Evolutionary conservation across 306 rosid species (phyloP), one percentile per base, ranked within the genome.

Genomic region (Neltuma alba): DNA sequence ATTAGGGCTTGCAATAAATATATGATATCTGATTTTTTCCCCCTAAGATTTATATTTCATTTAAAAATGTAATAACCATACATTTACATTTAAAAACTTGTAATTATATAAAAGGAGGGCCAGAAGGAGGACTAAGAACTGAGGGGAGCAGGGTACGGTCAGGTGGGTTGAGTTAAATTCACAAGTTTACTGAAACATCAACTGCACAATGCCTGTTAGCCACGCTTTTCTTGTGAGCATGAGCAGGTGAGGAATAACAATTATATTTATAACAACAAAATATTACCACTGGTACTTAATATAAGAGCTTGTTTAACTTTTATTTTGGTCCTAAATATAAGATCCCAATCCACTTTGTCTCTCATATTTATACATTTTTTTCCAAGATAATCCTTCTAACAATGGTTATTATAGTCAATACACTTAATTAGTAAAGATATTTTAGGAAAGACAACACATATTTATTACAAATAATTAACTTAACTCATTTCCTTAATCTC

Each of bases 131-230:
- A n/a, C 71, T 36, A 30, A n/a, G n/a, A 65, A 18, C 41, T 31
- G 42, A 18, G 3, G 44, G 44, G 54, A 6, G 21, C 3, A 38
- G 0, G 16, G 71, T 65, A 65, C 47, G 37, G 47, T 20, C 5
- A 38, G 68, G 41, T 21, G 9, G 38, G 73, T 31, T 9, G 72
- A 21, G 73, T 67, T 5, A 23, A 21, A 12, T 23, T 67, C 73
- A 21, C 54, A 40, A 13, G 73, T 38, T 67, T 67, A 21, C 13
- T 67, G 72, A 25, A 21, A 66, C 31, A 10, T 38, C 47, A 65
- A 65, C 72, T 67, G 33, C 30, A n/a, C 71, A 66, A n/a, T 66
- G 38, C 21, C 72, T 38, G 50, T 67, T 2, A 40, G 52, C 73
- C 73, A 67, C 34, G n/a, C 52, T 23, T 40, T 40, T 40, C 73